These are phyloP conservation scores for Cladosporium halotolerans DNA, from an alignment of 2,329 filamentous ascomycete species.

Conservation along the genomic window DNA sequence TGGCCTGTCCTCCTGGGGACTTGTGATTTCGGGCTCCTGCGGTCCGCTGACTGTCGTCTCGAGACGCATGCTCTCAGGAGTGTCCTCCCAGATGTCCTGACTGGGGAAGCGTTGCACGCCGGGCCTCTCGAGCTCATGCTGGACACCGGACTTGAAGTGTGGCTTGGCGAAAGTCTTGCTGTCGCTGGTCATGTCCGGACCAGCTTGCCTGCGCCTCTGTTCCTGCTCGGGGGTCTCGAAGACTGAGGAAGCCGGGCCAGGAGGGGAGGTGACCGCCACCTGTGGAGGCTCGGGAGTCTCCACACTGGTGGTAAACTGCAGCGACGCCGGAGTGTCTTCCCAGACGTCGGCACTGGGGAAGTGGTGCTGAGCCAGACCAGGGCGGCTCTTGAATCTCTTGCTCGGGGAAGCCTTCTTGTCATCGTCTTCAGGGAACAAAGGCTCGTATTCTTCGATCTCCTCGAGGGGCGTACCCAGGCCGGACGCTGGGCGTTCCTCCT, in stretches of 20 bases:
- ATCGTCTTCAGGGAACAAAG: slow-evolving; percentile 71
- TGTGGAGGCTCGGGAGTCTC: slow-evolving; percentile 60
- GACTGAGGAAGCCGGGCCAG: slow-evolving; percentile 18
- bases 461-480: slow-evolving; percentile 64
- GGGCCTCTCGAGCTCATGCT: slow-evolving; percentile 48
- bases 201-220: slow-evolving; percentile 39
- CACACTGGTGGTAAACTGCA: slow-evolving; percentile 71
- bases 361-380: slow-evolving; percentile 47
- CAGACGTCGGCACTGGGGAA: slow-evolving; percentile 96
- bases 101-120: slow-evolving; percentile 72
- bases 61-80: slow-evolving; percentile 73
- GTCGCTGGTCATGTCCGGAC: slow-evolving; percentile 34
- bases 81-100: slow-evolving; percentile 91
- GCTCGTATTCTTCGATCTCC: slow-evolving; percentile 90
- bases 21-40: slow-evolving; percentile 27
- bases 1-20: slow-evolving; percentile 24
- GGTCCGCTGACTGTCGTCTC: slow-evolving; percentile 61
- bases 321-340: slow-evolving; percentile 89
- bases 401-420: slow-evolving; percentile 45
- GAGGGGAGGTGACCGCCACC: slow-evolving; percentile 20
- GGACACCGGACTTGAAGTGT: slow-evolving; percentile 50
- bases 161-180: slow-evolving; percentile 55
- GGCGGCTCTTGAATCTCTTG: slow-evolving; percentile 52
- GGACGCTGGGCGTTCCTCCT: slow-evolving; percentile 41
- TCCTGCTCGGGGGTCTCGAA: slow-evolving; percentile 47